A percentile compares a stretch with the other conserved stretches of the same genome.
Evolutionary conservation across 1,284 basidiomycete species (phyloP).

Genomic region (Takashimella tepidaria): DNA sequence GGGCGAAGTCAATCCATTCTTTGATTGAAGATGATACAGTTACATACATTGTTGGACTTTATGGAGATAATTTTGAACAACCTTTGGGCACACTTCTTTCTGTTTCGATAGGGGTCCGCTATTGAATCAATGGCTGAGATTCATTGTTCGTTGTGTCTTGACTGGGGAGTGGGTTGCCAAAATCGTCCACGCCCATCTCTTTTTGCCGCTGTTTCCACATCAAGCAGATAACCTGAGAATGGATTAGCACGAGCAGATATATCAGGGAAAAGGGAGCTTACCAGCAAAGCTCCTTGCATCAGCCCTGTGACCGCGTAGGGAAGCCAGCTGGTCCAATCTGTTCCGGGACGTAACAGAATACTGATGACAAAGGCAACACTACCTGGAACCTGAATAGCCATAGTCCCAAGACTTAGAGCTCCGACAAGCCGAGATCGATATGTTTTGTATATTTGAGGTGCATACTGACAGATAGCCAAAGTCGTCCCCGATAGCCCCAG

Average conservation of each 20-base stretch:
- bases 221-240: conserved; percentile 60
- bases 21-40: neutral
- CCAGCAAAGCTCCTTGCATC: conserved; percentile 76
- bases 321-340: conserved; percentile 84
- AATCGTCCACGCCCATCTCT: conserved; percentile 81
- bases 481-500: conserved; percentile 78
- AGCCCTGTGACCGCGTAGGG: conserved; percentile 78
- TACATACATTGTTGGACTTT: neutral
- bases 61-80: neutral
- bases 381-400: conserved; percentile 89
- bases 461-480: conserved; percentile 76
- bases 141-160: neutral
- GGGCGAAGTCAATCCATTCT: neutral
- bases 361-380: conserved; percentile 81
- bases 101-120: too few relatives aligned
- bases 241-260: neutral
- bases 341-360: conserved; percentile 70
- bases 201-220: conserved; percentile 72
- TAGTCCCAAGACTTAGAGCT: conserved; percentile 86
- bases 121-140: neutral
- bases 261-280: conserved; percentile 32
- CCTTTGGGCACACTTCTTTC: too few relatives aligned
- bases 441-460: conserved; percentile 70
- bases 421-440: conserved; percentile 76
- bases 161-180: conserved; percentile 61